Base-by-base conservation (phyloP, 177 flowering plant genomes). In the Telopea speciosissima region DNA sequence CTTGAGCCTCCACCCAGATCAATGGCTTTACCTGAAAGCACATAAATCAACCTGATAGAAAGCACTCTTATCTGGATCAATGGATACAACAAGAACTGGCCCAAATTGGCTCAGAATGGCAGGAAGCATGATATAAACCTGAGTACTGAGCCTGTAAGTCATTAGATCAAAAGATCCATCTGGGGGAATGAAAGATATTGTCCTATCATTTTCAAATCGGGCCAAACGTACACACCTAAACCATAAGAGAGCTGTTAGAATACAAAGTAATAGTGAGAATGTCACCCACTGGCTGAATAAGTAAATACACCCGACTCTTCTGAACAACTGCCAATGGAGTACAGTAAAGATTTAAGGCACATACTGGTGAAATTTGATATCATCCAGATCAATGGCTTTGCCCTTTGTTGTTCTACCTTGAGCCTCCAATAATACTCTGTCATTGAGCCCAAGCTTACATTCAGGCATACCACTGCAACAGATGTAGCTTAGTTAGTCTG, bases 1-100 rank as follows among this genome's bases (percentile, higher is more conserved):
- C 81, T 79, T 87, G 93, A 71, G 93, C 93, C 80, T 89, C 93
- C 72, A 89, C 93, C 93, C 93, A 89, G 69, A 89, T 84, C 56
- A 89, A 75, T 75, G 93, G 91, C 77, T 89, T 89, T 22, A 89
- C 91, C 91, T 89, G 79, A 67, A 67, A 69, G 63, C 23, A 58
- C 42, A 68, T 23, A 54, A 16, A 22, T n/a, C 19, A 63, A 58
- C 16, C 71, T 58, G 68, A 26, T 64, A 45, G n/a, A 23, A 63
- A 33, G 6, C 17, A 63, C 40, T 36, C 19, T 16, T 33, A 63
- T n/a, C 66, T 25, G 40, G 12, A 28, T 19, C 19, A 58, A 58
- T 58, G 8, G 66, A 25, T 5, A 28, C 9, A 25, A 25, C 31
- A 14, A 33, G 66, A 24, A 63, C 17, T 16, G n/a, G 11, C n/a